Conservation (phyloP, 192 early-diverging fungal species). For the Lobosporangium transversale region DNA sequence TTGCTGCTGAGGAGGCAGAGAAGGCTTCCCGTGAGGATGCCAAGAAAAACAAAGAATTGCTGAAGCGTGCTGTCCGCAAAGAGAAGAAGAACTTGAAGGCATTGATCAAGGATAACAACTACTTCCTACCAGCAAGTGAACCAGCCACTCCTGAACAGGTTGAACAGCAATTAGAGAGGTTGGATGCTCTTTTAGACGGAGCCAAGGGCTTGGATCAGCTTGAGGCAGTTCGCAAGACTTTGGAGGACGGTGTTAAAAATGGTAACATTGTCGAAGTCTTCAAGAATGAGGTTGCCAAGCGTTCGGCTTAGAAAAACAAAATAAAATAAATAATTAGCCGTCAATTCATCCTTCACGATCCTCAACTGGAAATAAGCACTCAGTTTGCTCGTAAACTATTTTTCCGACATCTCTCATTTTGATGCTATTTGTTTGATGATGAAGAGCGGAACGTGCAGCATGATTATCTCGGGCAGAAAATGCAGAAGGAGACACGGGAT, state of each 20-base stretch:
- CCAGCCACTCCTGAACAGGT: constrained; percentile 68
- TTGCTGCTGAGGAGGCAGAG: constrained; percentile 75
- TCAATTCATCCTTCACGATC: too few relatives aligned
- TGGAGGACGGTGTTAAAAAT: constrained; percentile 72
- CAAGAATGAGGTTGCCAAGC: constrained; percentile 58
- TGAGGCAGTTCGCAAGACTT: constrained; percentile 63
- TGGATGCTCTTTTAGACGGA: constrained; percentile 82
- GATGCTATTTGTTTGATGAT: too few relatives aligned
- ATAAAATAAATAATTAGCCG: too few relatives aligned
- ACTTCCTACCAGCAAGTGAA: constrained; percentile 72
- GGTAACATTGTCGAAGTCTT: constrained; percentile 70
- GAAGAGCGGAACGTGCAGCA: too few relatives aligned
- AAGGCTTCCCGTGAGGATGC: constrained; percentile 66
- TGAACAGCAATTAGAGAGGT: constrained; percentile 75
- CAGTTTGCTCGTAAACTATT: too few relatives aligned
- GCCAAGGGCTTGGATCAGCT: constrained; percentile 64
- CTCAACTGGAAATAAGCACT: too few relatives aligned
- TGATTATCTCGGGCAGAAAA: too few relatives aligned
- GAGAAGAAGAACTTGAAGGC: constrained; percentile 90
- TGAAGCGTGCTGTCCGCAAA: constrained; percentile 89
- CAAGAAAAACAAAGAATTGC: constrained; percentile 88
- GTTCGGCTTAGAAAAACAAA: constrained; percentile 24
- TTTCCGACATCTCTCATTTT: too few relatives aligned
- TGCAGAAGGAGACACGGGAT: too few relatives aligned
- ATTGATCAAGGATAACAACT: constrained; percentile 81